Base-by-base conservation (phyloP, 2,329 filamentous ascomycete species). In the Canariomyces notabilis region DNA sequence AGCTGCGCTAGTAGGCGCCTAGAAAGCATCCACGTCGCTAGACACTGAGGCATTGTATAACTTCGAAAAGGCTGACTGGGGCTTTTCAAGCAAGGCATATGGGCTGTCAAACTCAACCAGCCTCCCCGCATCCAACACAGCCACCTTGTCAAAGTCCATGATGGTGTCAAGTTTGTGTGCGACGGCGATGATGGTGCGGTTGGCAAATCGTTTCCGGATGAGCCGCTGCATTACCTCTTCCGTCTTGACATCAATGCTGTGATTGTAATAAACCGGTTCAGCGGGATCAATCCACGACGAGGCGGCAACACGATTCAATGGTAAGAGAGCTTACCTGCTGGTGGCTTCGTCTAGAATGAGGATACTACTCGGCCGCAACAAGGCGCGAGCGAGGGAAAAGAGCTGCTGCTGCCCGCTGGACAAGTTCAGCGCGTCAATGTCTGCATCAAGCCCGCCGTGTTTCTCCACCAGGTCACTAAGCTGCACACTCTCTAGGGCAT, bases 201-300 rank as follows among this genome's bases (percentile, higher is more conserved):
- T 67, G 2, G 62, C 59, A 57, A 83, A 81, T 26, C 69, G 68
- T 29, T 71, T 65, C 2, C 72, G 67, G 46, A 83, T 73, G 18
- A 82, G 64, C 6, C 65, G 63, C 55, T 80, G 75, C 62, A 82
- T 76, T 9, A 70, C 61, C 34, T 70, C 65, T 48, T 83, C 79
- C 0, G 79, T 80, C 45, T 73, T 69, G 12, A 64, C 62, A 53
- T 83, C 80, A 33, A 83, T 72, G 46, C 73, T 79, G 34, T 15
- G 43, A 16, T 4, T 11, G 8, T 8, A 9, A 29, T 8, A 29
- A 29, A 7, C 6, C 11, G 8, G 20, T 16, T 26, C 12, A 34
- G 47, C 19, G 16, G 39, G 22, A 19, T 18, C 22, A 12, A n/a
- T n/a, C 4, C 19, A 11, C 34, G 26, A 12, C 3, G 3, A 23